These are phyloP conservation scores for Oenanthe sinensis DNA, from an alignment of 129 eudicot genomes.

Conservation along the genomic window DNA sequence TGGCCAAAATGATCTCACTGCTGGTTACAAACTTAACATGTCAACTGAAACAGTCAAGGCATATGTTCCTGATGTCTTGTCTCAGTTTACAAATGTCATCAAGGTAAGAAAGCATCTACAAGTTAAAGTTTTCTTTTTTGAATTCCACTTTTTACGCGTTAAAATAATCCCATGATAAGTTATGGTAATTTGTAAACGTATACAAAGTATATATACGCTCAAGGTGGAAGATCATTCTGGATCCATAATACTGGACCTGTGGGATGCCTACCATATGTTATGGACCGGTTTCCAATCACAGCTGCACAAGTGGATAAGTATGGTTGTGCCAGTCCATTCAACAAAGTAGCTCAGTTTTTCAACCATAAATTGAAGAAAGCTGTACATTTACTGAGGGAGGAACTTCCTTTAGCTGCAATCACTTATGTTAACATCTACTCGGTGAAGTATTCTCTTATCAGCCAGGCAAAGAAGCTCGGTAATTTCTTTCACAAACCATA, in stretches of 20 bases:
- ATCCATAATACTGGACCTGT: conserved; percentile 84
- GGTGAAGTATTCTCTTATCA: conserved; percentile 51
- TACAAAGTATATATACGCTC: conserved; percentile 40
- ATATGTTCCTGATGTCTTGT: conserved; percentile 52
- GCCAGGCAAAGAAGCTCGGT: conserved; percentile 56
- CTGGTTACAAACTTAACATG: conserved; percentile 71
- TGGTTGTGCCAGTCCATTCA: conserved; percentile 63
- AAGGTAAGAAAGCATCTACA: conserved; percentile 33
- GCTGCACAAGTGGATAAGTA: conserved; percentile 47
- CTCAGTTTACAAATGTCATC: conserved; percentile 32
- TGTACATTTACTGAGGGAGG: conserved; percentile 38
- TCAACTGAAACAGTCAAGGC: conserved; percentile 53
- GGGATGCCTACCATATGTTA: conserved; percentile 67
- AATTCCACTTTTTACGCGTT: background rate
- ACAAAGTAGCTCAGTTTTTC: conserved; percentile 51
- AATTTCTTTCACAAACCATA: background rate
- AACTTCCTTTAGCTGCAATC: conserved; percentile 58
- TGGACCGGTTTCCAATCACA: conserved; percentile 40
- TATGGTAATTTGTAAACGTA: background rate
- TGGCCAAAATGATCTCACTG: conserved; percentile 82
- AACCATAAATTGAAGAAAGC: conserved; percentile 46
- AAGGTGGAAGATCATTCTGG: conserved; percentile 78
- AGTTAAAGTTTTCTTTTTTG: background rate
- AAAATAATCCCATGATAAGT: background rate
- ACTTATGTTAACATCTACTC: conserved; percentile 73